Evolutionary conservation across 345 rosid species (phyloP).

Genomic region (Acer yangbiense): DNA sequence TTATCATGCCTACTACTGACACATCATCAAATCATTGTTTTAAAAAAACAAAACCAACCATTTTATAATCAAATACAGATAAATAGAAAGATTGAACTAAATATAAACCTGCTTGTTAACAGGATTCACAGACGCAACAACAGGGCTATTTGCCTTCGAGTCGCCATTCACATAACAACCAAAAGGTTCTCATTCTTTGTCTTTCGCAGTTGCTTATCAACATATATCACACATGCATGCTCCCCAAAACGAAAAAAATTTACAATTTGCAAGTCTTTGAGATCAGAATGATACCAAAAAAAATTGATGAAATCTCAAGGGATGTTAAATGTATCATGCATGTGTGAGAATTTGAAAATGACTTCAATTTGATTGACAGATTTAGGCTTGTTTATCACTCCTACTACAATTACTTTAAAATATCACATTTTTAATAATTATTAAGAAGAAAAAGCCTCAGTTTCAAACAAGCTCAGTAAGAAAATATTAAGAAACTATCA

Average conservation of each 20-base stretch:
- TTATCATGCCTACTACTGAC: background rate
- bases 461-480: background rate
- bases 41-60: background rate
- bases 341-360: no score
- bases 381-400: background rate
- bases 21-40: no score
- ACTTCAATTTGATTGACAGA: background rate
- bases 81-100: no score
- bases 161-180: conserved; percentile 73
- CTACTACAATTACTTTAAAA: no score
- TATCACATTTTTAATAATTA: background rate
- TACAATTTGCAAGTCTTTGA: background rate
- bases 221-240: background rate
- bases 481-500: background rate
- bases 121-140: conserved; percentile 68
- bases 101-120: conserved; percentile 72
- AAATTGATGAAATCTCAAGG: background rate
- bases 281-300: background rate
- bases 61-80: background rate
- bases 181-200: background rate
- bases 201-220: background rate
- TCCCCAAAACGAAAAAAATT: background rate
- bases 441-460: background rate
- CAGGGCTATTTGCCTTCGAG: conserved; percentile 78
- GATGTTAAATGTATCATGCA: background rate